A percentile compares a stretch with the other conserved stretches of the same genome.
phyloP scores from a whole-genome alignment of 805 yeast species.

The Scheffersomyces ergatensis region DNA sequence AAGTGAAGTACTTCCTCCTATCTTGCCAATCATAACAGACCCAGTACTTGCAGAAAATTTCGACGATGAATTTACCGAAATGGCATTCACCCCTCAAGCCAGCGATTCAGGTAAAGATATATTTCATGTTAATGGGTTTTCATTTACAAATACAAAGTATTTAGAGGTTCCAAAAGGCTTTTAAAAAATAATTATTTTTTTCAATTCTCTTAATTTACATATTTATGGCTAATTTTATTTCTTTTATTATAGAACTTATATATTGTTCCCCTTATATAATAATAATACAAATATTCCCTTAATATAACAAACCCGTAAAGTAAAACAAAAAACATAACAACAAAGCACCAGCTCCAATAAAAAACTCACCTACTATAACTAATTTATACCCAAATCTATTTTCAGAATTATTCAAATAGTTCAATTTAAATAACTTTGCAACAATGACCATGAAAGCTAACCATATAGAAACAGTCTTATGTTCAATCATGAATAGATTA shows the following conservation, averaged over 20 bases:
- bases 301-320: background rate
- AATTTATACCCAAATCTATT: conserved; percentile 1
- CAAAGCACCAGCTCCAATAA: background rate
- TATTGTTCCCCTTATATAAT: background rate
- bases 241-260: background rate
- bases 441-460: background rate
- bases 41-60: conserved; percentile 45
- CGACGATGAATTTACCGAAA: conserved; percentile 39
- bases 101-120: conserved; percentile 24
- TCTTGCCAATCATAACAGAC: conserved; percentile 42
- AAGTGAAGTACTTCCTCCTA: conserved; percentile 31
- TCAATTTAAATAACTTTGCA: conserved; percentile 18
- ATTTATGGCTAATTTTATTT: background rate
- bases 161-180: conserved; percentile 12
- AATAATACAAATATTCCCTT: background rate
- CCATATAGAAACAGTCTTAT: background rate
- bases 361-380: conserved; percentile 1
- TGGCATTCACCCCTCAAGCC: conserved; percentile 34
- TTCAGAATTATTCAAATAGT: conserved; percentile 12
- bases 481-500: conserved; percentile 1
- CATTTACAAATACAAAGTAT: conserved; percentile 39
- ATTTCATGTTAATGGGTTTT: conserved; percentile 39
- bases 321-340: background rate
- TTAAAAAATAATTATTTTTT: background rate
- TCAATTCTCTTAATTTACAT: background rate